Evolutionary conservation across 2,329 filamentous ascomycete species (phyloP).

Genomic region (Cladosporium oxysporum): DNA sequence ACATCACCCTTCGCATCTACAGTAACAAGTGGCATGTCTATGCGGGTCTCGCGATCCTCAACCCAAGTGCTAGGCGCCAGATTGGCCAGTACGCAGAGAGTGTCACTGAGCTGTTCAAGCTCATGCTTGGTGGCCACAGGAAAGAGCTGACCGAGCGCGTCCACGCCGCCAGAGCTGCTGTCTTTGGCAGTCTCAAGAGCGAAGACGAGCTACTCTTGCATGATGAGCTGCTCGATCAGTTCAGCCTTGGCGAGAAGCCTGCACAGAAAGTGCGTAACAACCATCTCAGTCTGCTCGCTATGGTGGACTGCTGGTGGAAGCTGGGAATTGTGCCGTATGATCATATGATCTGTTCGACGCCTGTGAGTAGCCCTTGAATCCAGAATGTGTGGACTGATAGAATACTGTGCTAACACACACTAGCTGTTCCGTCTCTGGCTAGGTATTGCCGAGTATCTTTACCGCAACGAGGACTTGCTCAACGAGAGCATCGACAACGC

Average conservation of each 20-base stretch:
- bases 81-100: slow-evolving; percentile 92
- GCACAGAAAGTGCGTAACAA: slow-evolving; percentile 79
- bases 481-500: slow-evolving; percentile 84
- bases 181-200: slow-evolving; percentile 55
- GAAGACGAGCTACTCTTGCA: slow-evolving; percentile 68
- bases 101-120: slow-evolving; percentile 91
- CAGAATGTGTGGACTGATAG: not conserved
- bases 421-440: slow-evolving; percentile 91
- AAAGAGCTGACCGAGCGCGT: slow-evolving; percentile 74
- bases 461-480: slow-evolving; percentile 77
- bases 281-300: slow-evolving; percentile 87
- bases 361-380: slow-evolving; percentile 51
- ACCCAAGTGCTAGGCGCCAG: slow-evolving; percentile 87
- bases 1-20: slow-evolving; percentile 95
- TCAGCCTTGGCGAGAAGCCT: slow-evolving; percentile 73
- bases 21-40: slow-evolving; percentile 99
- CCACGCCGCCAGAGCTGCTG: slow-evolving; percentile 73
- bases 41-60: slow-evolving; percentile 93
- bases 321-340: slow-evolving; percentile 94
- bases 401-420: not conserved
- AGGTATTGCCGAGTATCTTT: slow-evolving; percentile 95
- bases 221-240: slow-evolving; percentile 83
- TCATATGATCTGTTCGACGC: slow-evolving; percentile 99
- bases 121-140: slow-evolving; percentile 86
- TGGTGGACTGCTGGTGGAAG: slow-evolving; percentile 98